Evolutionary conservation across 148 eudicot species (phyloP).

Genomic region (Euryodendron excelsum): DNA sequence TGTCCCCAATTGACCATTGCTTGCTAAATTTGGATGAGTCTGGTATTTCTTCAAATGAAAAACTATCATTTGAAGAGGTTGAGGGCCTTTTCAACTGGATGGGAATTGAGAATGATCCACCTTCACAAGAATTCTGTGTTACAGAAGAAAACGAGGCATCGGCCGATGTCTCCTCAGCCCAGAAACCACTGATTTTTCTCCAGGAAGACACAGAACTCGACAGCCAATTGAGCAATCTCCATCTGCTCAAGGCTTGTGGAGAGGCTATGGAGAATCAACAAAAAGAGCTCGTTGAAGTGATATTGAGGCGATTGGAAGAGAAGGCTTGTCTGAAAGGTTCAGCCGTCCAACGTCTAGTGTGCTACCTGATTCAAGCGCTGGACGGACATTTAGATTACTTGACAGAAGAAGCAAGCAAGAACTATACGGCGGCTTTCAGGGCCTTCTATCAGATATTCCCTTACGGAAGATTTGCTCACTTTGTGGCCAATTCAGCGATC

Average conservation of each 20-base stretch:
- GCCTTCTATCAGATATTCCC: constrained; percentile 19
- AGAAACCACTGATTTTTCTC: not conserved
- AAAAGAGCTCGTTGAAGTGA: not conserved
- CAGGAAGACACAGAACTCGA: not conserved
- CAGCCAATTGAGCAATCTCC: constrained; percentile 5
- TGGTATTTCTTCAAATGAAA: not conserved
- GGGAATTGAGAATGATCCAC: not conserved
- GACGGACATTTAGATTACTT: not conserved
- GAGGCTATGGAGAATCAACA: constrained; percentile 17
- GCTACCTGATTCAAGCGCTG: not conserved
- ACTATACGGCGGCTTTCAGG: not conserved
- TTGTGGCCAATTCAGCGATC: not conserved
- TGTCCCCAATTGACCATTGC: not conserved
- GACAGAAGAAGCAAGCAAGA: constrained; percentile 15
- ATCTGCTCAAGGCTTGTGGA: constrained; percentile 14
- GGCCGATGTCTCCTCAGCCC: not conserved
- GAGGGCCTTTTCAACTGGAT: not conserved
- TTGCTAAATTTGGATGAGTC: not conserved
- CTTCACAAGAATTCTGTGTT: not conserved
- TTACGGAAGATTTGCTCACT: constrained; percentile 21
- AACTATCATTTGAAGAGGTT: not conserved
- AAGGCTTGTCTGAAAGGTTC: constrained; percentile 4
- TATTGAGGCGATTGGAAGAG: constrained; percentile 13
- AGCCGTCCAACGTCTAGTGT: constrained; percentile 6
- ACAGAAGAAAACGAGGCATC: not conserved